Conservation (phyloP, 2,329 filamentous ascomycete species). For the Penicillium sp. region DNA sequence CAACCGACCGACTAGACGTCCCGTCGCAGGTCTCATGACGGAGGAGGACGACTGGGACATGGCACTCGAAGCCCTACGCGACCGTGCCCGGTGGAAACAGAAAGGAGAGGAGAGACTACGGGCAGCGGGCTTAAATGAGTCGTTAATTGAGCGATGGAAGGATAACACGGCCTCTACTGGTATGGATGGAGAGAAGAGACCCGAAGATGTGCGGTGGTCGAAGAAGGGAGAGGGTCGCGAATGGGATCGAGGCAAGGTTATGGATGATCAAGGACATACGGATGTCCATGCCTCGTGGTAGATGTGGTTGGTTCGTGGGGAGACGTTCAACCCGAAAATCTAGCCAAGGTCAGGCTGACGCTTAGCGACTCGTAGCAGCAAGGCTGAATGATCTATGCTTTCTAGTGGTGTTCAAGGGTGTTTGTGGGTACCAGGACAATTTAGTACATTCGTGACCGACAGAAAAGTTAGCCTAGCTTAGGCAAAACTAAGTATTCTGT, state of each 20-base stretch:
- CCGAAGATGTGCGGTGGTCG: slow-evolving; percentile 74
- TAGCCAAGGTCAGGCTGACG: neutral
- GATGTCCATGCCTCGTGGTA: slow-evolving; percentile 56
- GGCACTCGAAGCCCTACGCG: slow-evolving; percentile 75
- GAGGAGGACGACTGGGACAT: slow-evolving; percentile 75
- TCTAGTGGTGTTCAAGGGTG: neutral
- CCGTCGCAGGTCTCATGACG: slow-evolving; percentile 48
- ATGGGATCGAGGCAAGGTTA: slow-evolving; percentile 59
- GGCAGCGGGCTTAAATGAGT: slow-evolving; percentile 77
- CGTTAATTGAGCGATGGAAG: slow-evolving; percentile 74
- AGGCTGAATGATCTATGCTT: neutral
- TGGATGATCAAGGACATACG: slow-evolving; percentile 60
- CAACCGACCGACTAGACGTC: slow-evolving; percentile 57
- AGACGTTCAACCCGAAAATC: neutral
- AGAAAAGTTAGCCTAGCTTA: no score
- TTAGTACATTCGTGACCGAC: neutral
- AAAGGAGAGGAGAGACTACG: slow-evolving; percentile 76
- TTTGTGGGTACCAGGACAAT: neutral
- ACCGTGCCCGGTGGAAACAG: slow-evolving; percentile 77
- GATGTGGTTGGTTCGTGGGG: neutral
- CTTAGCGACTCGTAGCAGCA: neutral
- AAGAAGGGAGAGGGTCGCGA: slow-evolving; percentile 68
- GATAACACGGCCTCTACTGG: slow-evolving; percentile 62
- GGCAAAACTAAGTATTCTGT: no score
- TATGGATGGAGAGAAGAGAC: slow-evolving; percentile 56